phyloP scores from a whole-genome alignment of 371 early-diverging fungal species.

The Mortierella sp. region DNA sequence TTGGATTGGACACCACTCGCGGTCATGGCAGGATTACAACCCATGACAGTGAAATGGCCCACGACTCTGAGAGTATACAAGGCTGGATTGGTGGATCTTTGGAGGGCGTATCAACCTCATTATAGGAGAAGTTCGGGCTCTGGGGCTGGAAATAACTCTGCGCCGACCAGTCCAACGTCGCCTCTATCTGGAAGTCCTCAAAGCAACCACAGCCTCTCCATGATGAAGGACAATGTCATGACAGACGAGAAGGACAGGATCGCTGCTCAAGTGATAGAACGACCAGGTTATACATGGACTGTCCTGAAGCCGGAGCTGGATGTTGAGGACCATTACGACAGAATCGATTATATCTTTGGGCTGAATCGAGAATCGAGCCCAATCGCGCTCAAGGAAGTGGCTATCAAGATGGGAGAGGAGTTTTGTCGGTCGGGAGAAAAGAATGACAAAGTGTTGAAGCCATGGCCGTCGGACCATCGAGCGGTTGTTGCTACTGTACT shows the following conservation, averaged over 20 bases:
- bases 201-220: too few species aligned
- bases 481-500: conserved; percentile 51
- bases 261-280: conserved; percentile 25
- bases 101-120: conserved; percentile 29
- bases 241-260: neutral
- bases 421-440: conserved; percentile 25
- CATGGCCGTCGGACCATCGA: conserved; percentile 56
- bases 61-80: conserved; percentile 26
- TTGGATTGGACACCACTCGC: conserved; percentile 52
- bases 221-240: too few species aligned
- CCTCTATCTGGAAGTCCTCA: conserved; percentile 1
- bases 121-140: conserved; percentile 1
- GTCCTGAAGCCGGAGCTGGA: conserved; percentile 23
- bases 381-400: conserved; percentile 45
- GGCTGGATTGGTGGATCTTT: conserved; percentile 50
- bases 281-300: conserved; percentile 42
- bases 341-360: conserved; percentile 54
- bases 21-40: conserved; percentile 46
- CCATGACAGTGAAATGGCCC: conserved; percentile 46
- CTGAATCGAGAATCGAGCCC: conserved; percentile 42
- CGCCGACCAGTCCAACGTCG: neutral
- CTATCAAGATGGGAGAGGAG: conserved; percentile 39
- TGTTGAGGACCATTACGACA: conserved; percentile 42
- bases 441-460: conserved; percentile 36
- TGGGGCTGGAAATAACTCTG: neutral